Conservation (phyloP, 1,284 basidiomycete species). For the Apiotrichum mycotoxinovorans region DNA sequence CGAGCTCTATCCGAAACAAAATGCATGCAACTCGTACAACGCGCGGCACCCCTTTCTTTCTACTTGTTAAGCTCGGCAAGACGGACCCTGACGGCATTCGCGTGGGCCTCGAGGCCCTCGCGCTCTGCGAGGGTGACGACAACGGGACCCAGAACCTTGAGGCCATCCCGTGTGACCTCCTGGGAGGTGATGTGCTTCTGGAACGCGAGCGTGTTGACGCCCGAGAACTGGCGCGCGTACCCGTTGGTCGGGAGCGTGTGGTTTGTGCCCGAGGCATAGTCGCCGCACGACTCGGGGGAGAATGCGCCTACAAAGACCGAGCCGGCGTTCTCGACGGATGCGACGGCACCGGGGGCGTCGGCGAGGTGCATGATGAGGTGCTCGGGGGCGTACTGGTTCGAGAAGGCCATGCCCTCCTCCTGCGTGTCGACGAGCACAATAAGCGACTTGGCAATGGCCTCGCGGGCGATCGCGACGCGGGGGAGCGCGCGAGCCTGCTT, state of each 20-base stretch:
- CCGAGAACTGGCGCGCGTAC: constrained; percentile 95
- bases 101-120: constrained; percentile 93
- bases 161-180: constrained; percentile 75
- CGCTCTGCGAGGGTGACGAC: constrained; percentile 90
- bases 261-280: constrained; percentile 98
- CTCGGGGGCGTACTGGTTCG: constrained; percentile 96
- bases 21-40: background rate
- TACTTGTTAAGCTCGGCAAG: constrained; percentile 23
- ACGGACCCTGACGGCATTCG: constrained; percentile 54
- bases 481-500: constrained; percentile 79
- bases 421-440: constrained; percentile 70
- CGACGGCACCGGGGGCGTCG: constrained; percentile 64
- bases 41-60: background rate
- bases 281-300: constrained; percentile 84
- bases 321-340: constrained; percentile 79
- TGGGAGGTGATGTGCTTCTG: constrained; percentile 99
- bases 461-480: constrained; percentile 82
- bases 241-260: constrained; percentile 94
- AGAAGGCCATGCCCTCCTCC: constrained; percentile 78
- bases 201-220: constrained; percentile 95
- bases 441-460: constrained; percentile 87
- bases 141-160: constrained; percentile 76
- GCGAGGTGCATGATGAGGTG: constrained; percentile 87
- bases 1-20: too few species aligned
- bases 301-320: constrained; percentile 93